A percentile compares a stretch with the other conserved stretches of the same genome.
phyloP scores from a whole-genome alignment of 345 rosid genomes.

The Gossypium australe region DNA sequence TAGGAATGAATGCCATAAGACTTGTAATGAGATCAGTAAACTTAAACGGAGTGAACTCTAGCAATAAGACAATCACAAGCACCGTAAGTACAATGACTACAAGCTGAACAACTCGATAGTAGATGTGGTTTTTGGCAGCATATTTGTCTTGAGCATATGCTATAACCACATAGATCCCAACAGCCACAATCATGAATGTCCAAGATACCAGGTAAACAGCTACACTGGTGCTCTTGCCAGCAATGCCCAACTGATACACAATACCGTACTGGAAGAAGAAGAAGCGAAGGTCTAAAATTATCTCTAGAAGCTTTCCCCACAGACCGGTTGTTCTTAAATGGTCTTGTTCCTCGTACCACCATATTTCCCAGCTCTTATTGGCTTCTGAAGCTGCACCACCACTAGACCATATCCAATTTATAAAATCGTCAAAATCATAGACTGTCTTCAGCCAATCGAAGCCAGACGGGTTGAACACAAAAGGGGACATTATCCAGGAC shows the following conservation, averaged over 20 bases:
- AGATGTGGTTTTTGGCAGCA: conserved; percentile 61
- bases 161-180: conserved; percentile 47
- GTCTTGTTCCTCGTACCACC: conserved; percentile 92
- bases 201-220: conserved; percentile 67
- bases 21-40: conserved; percentile 63
- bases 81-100: conserved; percentile 36
- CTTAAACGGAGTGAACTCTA: conserved; percentile 40
- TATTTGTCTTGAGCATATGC: conserved; percentile 66
- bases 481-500: conserved; percentile 89
- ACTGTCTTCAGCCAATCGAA: conserved; percentile 93
- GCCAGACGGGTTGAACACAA: conserved; percentile 82
- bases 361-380: conserved; percentile 83
- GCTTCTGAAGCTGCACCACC: conserved; percentile 59
- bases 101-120: conserved; percentile 70
- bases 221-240: conserved; percentile 30
- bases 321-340: conserved; percentile 69
- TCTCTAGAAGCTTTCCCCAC: conserved; percentile 67
- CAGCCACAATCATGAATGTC: conserved; percentile 52
- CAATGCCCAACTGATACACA: conserved; percentile 62
- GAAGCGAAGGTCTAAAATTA: conserved; percentile 75
- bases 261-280: conserved; percentile 88
- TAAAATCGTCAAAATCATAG: conserved; percentile 72
- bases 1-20: conserved; percentile 77
- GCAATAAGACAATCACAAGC: conserved; percentile 46
- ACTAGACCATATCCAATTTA: conserved; percentile 68